Base-by-base conservation (phyloP, 1,284 basidiomycete genomes). In the Termitomyces sp. region DNA sequence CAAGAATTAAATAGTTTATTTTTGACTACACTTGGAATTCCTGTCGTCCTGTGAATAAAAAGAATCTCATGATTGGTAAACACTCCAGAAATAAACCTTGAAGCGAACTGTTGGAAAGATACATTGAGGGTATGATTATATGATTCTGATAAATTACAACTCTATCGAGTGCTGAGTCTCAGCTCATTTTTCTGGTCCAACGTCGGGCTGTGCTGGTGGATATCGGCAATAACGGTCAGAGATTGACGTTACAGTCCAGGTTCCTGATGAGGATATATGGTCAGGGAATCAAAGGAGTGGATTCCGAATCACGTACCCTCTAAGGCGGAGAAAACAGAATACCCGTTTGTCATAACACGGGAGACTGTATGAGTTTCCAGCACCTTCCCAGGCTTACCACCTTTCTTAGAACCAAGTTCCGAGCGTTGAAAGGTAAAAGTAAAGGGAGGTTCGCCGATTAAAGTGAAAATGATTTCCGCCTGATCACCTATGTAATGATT, bases 371-470 rank as follows among this genome's bases (percentile, higher is more conserved):
- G 92, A 21, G 92, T 94, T 67, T 96, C 93, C 10, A 94, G 78
- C 17, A 94, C 84, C 66, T 85, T 88, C 52, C 82, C 83, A 39
- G 79, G 73, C 61, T 79, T 83, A 31, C 79, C 79, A 42, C 82
- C 81, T 67, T 86, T 88, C 72, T 78, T 82, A 7, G 73, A 67
- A 63, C 72, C 80, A 26, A 82, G 75, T 68, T 91, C 89, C 2
- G 89, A 81, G 44, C 92, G 81, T 68, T 94, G 92, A 68, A 94
- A 94, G 0, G 92, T 93, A 71, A 99, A 98, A 1, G 94, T 90
- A 73, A 97, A 99, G 0, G 96, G 96, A 36, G 96, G 89, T 63
- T 91, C 90, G 53, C 96, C 96, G 44, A 85, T 78, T 57, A 99
- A 82, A 9, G 82, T 84, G 72, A 99, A 97, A 44, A 91, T 77